These are phyloP conservation scores for Mortierella sp. DNA, from an alignment of 371 early-diverging fungal genomes.

Conservation along the genomic window DNA sequence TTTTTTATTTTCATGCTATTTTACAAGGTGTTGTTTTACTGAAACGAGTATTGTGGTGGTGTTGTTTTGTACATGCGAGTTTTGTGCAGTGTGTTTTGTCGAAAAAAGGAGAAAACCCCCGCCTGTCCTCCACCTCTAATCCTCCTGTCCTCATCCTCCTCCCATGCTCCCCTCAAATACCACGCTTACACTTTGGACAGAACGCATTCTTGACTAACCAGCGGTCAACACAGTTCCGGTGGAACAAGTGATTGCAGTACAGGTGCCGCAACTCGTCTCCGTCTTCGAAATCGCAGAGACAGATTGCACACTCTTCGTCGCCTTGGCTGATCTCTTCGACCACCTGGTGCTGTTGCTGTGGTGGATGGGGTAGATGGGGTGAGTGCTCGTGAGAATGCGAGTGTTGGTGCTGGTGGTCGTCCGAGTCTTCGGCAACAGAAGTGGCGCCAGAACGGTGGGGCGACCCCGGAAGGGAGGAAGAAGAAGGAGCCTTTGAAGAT, in stretches of 20 bases:
- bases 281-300: slow-evolving; percentile 73
- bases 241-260: slow-evolving; percentile 86
- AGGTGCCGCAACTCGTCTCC: slow-evolving; percentile 71
- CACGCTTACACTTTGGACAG: slow-evolving; percentile 60
- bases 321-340: not conserved
- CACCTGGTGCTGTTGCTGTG: not conserved
- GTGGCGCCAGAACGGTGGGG: not conserved
- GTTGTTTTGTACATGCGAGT: not conserved
- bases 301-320: slow-evolving; percentile 70
- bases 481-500: not conserved
- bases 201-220: slow-evolving; percentile 69
- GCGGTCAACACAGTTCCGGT: slow-evolving; percentile 86
- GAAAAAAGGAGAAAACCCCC: too few relatives aligned
- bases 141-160: too few relatives aligned
- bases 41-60: not conserved
- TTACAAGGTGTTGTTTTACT: not conserved
- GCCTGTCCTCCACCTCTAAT: too few relatives aligned
- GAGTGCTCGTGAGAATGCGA: too few relatives aligned
- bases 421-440: not conserved
- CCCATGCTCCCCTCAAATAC: slow-evolving; percentile 6
- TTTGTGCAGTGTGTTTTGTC: too few relatives aligned
- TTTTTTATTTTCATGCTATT: slow-evolving; percentile 9
- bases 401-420: not conserved
- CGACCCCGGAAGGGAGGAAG: not conserved
- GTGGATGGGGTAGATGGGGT: not conserved